A percentile compares a stretch with the other conserved stretches of the same genome.
phyloP scores from a whole-genome alignment of 495 filamentous ascomycete species.

The Alectoria sarmentosa region DNA sequence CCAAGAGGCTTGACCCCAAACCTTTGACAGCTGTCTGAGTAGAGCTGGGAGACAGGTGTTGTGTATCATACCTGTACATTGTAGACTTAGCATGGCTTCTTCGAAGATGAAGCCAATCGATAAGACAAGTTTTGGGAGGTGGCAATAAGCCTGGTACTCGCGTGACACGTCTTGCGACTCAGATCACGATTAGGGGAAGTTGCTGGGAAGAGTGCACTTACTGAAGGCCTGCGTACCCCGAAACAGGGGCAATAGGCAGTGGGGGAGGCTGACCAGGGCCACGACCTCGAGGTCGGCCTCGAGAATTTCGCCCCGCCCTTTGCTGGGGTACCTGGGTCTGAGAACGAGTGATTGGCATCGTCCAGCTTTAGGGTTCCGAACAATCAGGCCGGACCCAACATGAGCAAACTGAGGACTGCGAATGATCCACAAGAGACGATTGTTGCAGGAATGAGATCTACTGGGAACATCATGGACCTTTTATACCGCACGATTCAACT shows the following conservation, averaged over 20 bases:
- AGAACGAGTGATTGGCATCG: conserved; percentile 25
- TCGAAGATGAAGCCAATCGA: background rate
- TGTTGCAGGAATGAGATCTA: background rate
- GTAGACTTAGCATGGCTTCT: no score
- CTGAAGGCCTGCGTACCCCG: conserved; percentile 4
- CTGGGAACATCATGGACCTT: background rate
- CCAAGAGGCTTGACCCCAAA: conserved; percentile 17
- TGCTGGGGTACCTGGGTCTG: conserved; percentile 12
- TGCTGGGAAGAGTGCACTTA: background rate
- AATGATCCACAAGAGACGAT: background rate
- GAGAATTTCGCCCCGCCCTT: conserved; percentile 4
- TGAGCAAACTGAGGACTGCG: background rate
- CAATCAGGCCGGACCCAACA: conserved; percentile 13
- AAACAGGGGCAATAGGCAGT: background rate
- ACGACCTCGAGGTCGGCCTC: conserved; percentile 12
- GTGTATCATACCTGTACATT: background rate
- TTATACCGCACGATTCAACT: conserved; percentile 11
- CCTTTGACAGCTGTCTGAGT: conserved; percentile 13
- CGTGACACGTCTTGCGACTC: background rate
- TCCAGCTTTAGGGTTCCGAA: conserved; percentile 18
- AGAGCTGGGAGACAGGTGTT: conserved; percentile 10
- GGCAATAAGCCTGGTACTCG: background rate
- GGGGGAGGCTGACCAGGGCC: conserved; percentile 3
- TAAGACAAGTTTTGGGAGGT: background rate
- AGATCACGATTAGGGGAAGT: background rate